Conservation (phyloP, 345 rosid genomes). For the Eucalyptus marginata region DNA sequence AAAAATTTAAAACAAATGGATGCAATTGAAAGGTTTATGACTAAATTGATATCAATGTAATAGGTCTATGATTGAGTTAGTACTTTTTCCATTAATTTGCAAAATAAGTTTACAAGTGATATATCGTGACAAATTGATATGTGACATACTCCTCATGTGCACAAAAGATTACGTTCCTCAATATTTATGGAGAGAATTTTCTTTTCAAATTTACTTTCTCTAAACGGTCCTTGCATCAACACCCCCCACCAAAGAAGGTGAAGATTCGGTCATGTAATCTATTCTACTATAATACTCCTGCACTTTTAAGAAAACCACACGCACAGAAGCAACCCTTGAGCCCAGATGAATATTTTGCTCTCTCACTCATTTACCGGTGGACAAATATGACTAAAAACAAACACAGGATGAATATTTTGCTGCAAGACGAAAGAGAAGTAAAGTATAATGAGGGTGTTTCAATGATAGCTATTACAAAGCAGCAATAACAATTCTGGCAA, state of each 20-base stretch:
- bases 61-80: too few relatives aligned
- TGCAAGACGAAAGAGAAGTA: background rate
- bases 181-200: background rate
- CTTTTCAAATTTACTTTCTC: background rate
- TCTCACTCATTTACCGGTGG: background rate
- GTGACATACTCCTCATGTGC: background rate
- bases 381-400: background rate
- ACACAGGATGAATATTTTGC: background rate
- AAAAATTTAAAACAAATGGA: too few relatives aligned
- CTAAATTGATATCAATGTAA: rapidly evolving
- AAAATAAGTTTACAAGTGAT: background rate
- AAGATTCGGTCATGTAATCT: background rate
- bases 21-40: rapidly evolving
- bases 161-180: background rate
- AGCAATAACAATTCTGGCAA: background rate
- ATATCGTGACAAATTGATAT: background rate
- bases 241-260: background rate
- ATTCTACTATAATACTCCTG: background rate
- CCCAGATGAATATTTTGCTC: background rate
- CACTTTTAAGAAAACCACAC: background rate
- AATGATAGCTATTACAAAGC: background rate
- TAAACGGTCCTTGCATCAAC: background rate
- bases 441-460: background rate
- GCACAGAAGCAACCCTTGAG: background rate
- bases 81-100: too few relatives aligned